phyloP scores from a whole-genome alignment of 2,329 filamentous ascomycete species.

The Trichoderma sp. region DNA sequence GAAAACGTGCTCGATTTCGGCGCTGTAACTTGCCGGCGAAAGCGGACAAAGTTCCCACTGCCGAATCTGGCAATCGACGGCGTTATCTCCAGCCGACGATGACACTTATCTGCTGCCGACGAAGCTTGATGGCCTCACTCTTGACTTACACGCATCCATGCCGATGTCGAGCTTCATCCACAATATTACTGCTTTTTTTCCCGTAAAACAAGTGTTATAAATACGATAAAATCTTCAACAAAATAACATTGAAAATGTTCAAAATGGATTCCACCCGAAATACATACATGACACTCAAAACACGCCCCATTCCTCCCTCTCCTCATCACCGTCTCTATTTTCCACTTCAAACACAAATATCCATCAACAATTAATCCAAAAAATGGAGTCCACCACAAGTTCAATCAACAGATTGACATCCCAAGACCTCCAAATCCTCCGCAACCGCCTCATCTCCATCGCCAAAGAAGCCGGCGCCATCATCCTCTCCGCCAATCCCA shows the following conservation, averaged over 20 bases:
- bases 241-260: background rate
- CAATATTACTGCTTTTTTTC: background rate
- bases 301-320: background rate
- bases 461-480: background rate
- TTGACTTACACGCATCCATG: background rate
- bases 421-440: background rate
- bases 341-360: background rate
- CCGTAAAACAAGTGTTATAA: background rate
- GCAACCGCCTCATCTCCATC: background rate
- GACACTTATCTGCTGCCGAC: background rate
- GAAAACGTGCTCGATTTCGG: background rate
- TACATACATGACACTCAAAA: background rate
- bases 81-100: background rate
- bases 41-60: background rate
- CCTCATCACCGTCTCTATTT: background rate
- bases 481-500: background rate
- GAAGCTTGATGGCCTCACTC: background rate
- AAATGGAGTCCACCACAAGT: background rate
- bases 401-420: background rate
- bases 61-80: background rate
- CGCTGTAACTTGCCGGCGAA: background rate
- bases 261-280: background rate
- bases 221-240: background rate
- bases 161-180: background rate
- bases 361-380: background rate